Conservation (phyloP, 352 stramenopile genomes). For the Phytopythium vexans region DNA sequence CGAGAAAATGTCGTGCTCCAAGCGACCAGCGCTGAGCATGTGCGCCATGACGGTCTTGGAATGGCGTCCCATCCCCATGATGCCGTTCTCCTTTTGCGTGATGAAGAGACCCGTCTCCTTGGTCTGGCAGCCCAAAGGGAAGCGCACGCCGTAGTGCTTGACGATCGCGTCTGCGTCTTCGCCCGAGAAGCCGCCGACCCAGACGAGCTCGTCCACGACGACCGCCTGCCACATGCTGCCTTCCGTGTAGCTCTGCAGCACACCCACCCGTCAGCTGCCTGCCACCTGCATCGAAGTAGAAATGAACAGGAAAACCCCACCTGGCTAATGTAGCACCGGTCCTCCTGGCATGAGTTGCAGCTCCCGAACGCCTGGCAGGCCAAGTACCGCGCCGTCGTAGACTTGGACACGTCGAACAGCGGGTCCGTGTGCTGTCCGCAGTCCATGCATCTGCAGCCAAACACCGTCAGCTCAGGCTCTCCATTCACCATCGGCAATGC, state of each 20-base stretch:
- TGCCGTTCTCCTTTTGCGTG: constrained; percentile 86
- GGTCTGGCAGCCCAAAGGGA: constrained; percentile 77
- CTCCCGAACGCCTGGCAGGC: constrained; percentile 47
- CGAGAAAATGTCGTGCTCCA: constrained; percentile 72
- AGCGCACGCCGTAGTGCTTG: constrained; percentile 64
- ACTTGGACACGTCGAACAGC: constrained; percentile 73
- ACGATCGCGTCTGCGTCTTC: constrained; percentile 38
- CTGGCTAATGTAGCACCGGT: constrained; percentile 76
- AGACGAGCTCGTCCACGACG: constrained; percentile 77
- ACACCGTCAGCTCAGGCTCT: neutral
- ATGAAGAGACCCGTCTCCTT: constrained; percentile 84
- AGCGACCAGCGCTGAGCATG: constrained; percentile 49
- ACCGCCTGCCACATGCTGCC: constrained; percentile 85
- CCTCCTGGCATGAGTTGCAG: constrained; percentile 52
- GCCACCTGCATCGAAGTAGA: neutral
- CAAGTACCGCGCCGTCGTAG: constrained; percentile 67
- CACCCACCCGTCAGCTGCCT: neutral
- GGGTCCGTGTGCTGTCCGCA: constrained; percentile 76
- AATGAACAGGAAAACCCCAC: constrained; percentile 12
- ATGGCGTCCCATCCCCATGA: constrained; percentile 84
- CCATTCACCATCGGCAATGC: neutral
- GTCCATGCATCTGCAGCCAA: constrained; percentile 36
- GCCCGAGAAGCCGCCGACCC: constrained; percentile 63
- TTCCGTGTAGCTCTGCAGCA: constrained; percentile 74
- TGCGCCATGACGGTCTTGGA: constrained; percentile 64